These are phyloP conservation scores for Phytophthora citrophthora DNA, from an alignment of 352 stramenopile genomes.

Conservation along the genomic window DNA sequence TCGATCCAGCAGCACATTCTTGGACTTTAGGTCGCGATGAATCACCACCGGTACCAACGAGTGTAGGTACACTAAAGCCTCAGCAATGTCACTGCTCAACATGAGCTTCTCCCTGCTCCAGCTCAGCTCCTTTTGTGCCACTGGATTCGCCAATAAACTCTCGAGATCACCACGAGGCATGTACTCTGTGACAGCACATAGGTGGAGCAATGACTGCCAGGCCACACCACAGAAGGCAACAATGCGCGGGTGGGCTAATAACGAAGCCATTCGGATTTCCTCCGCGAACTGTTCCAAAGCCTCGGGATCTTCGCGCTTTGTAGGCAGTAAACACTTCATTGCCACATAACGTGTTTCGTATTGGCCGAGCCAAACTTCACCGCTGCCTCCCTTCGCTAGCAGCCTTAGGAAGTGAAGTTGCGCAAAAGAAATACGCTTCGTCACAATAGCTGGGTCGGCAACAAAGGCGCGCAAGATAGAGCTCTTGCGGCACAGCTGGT, in stretches of 20 bases:
- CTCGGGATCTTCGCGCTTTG: constrained; percentile 63
- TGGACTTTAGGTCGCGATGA: constrained; percentile 78
- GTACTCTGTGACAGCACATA: constrained; percentile 84
- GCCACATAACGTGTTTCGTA: constrained; percentile 78
- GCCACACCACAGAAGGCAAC: constrained; percentile 82
- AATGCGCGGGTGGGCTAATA: constrained; percentile 82
- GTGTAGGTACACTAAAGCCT: constrained; percentile 77
- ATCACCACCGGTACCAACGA: constrained; percentile 71
- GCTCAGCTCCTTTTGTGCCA: constrained; percentile 48
- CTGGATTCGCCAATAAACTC: constrained; percentile 45
- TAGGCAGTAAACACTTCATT: constrained; percentile 78
- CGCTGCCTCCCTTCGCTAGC: constrained; percentile 78
- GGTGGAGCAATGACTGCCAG: constrained; percentile 77
- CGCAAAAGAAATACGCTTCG: constrained; percentile 75
- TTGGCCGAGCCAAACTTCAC: constrained; percentile 84
- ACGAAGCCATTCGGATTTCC: constrained; percentile 81
- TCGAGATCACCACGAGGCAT: constrained; percentile 80
- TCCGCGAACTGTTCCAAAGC: constrained; percentile 81
- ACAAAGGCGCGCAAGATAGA: constrained; percentile 64
- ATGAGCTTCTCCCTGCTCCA: constrained; percentile 68
- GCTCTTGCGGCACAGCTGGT: constrained; percentile 68
- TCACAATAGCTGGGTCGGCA: constrained; percentile 70
- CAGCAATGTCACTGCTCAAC: constrained; percentile 67
- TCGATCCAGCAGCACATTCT: constrained; percentile 74
- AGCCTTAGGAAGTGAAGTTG: constrained; percentile 77